Evolutionary conservation across 148 eudicot species (phyloP), one percentile per base, ranked within the genome.

Genomic region (Bassia scoparia): DNA sequence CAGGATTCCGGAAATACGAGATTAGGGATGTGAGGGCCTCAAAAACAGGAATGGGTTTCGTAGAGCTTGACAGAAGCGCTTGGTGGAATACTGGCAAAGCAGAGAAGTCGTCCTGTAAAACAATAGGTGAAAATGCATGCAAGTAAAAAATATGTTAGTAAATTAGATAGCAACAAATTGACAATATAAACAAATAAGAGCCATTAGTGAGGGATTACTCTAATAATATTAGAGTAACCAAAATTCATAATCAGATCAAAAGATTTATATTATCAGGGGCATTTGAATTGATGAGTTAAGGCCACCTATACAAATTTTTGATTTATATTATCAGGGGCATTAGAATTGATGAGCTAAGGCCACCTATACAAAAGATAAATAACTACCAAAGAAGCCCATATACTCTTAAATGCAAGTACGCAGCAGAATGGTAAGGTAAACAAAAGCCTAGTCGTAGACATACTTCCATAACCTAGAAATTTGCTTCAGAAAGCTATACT

Each of bases 11-110:
- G 67, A 74, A 85, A 84, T 70, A 96, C 33, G 97, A 88, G 66
- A 86, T 77, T 79, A 90, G 80, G n/a, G 99, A 96, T 37, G 84
- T 77, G 83, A 90, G 79, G n/a, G 97, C 94, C 56, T 82, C 78
- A 78, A 81, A 78, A 76, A 87, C 86, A 55, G 97, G 85, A 72
- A 92, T 73, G 24, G 97, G 99, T 77, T 87, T 96, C 44, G 86
- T 84, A 61, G 80, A 69, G 38, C 86, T 77, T 78, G 97, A 92
- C 75, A 92, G 63, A 72, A 96, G 70, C 56, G 88, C 90, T 75
- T 96, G 96, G 67, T 80, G 80, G 67, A 96, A 84, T 37, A 86
- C 84, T 62, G 91, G 81, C 72, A 81, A 69, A 73, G 83, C 67
- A 67, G 92, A 81, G 62, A 83, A 69, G 65, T 72, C 77, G 76